Base-by-base conservation (phyloP, 306 rosid genomes). In the Rosa chinensis region DNA sequence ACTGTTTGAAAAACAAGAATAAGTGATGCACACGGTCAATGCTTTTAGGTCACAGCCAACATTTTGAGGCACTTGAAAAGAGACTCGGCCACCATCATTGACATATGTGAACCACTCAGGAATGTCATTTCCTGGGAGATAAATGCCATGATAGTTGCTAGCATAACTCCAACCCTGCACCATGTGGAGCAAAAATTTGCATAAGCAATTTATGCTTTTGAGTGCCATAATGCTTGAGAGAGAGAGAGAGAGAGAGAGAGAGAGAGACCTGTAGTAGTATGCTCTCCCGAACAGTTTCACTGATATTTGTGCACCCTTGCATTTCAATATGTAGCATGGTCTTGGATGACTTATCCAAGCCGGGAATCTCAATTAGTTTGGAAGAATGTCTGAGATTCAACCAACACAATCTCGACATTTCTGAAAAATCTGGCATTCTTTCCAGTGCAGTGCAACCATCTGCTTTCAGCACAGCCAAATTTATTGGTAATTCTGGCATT, bases 181-280 rank as follows among this genome's bases (percentile, higher is more conserved):
- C 32, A 28, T 28, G 32, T 28, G 32, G 32, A 28, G 32, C 32
- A 28, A 28, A 28, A 1, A 28, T 28, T 25, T 28, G 32, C 32
- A 28, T 28, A 28, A 28, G 32, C 32, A 28, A 28, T 28, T 28
- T 35, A 8, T 35, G n/a, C 12, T 9, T 28, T 0, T 28, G 32
- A 28, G 32, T 28, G 32, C 32, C 32, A 28, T 28, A 28, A 28
- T 28, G 32, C 32, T 28, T 28, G 32, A 25, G 28, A 25, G 35
- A 32, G 35, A 32, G 35, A 17, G 72, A 40, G 73, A 42, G 35
- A 32, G 37, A 17, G 72, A 40, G 73, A 42, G 28, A 68, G 39
- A 71, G 72, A 39, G 50, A 17, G 59, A 79, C 86, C 86, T 79
- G 81, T 28, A 76, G 62, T 66, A 85, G 35, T 28, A 28, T 28